Evolutionary conservation across 176 grass and related monocot genomes (phyloP), one percentile per base, ranked within the genome.

Genomic region (Saccharum spontaneum): DNA sequence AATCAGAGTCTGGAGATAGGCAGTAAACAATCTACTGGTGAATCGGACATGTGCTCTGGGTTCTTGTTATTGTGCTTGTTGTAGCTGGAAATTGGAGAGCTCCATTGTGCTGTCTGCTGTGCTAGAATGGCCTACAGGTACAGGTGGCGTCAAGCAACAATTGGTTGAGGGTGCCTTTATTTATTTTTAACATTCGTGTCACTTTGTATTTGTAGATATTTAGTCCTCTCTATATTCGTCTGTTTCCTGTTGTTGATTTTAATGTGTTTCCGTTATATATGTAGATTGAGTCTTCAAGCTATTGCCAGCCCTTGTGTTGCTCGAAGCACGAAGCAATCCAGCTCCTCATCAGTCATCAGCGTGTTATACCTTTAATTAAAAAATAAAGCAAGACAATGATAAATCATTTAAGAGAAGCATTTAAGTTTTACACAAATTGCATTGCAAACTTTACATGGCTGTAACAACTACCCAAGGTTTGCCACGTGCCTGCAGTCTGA

Each of bases 1-100:
- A 68, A 90, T 83, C 79, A 79, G 89, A 90, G 67, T 79, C 67
- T 13, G 79, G 75, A 38, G 75, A 79, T 55, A 59, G 38, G 13
- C 88, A 83, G 37, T 79, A 67, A 90, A 86, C 36, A 44, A 20
- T 73, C 22, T 14, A 10, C 46, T 49, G 50, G 28, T 76, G 62
- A 76, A 31, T 68, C 28, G 48, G 52, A 22, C 22, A 6, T 85
- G 62, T 82, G 63, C 78, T 89, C 30, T 63, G 71, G 71, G 11
- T 89, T 62, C 28, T 54, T 16, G 52, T 71, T 85, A 72, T 36
- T 79, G 57, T 66, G 52, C 4, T 78, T 18, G 57, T 83, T 67
- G 24, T 59, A 37, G 69, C 8, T 73, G 70, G 63, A 28, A 59
- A 68, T 66, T 46, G 43, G 28, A 28, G 78, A 54, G 24, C 23